These are phyloP conservation scores for Suillus americanus DNA, from an alignment of 768 basidiomycete species.

Conservation along the genomic window DNA sequence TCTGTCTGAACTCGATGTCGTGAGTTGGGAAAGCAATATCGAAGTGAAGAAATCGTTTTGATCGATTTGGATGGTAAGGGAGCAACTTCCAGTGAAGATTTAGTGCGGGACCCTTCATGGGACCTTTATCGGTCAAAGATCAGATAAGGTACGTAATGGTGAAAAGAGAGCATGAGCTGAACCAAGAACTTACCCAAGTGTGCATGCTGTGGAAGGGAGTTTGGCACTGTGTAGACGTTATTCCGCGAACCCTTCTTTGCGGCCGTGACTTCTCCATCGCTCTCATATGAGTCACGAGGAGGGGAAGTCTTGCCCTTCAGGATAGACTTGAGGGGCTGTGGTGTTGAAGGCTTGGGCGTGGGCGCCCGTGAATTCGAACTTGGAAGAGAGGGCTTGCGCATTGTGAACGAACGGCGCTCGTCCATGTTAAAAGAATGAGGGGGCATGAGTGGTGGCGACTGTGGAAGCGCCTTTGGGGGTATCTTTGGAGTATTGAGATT, in stretches of 20 bases:
- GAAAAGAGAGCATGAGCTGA: slow-evolving; percentile 3
- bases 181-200: slow-evolving; percentile 22
- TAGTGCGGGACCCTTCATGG: slow-evolving; percentile 40
- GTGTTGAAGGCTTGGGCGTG: background rate
- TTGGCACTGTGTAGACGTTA: slow-evolving; percentile 21
- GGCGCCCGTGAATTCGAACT: background rate
- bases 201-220: slow-evolving; percentile 21
- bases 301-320: slow-evolving; percentile 25
- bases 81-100: slow-evolving; percentile 51
- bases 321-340: slow-evolving; percentile 27
- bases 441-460: background rate
- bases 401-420: background rate
- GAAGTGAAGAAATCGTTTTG: slow-evolving; percentile 44
- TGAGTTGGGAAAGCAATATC: slow-evolving; percentile 49
- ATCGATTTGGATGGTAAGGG: slow-evolving; percentile 34
- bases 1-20: slow-evolving; percentile 23
- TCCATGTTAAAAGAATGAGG: slow-evolving; percentile 1
- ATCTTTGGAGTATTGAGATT: slow-evolving; percentile 5
- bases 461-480: slow-evolving; percentile 1
- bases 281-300: slow-evolving; percentile 27
- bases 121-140: slow-evolving; percentile 29
- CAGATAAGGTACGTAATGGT: slow-evolving; percentile 29
- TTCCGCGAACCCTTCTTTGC: slow-evolving; percentile 22
- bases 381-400: background rate
- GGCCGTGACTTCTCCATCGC: slow-evolving; percentile 26